Conservation (phyloP, 441 rosid species). For the Rhodomyrtus psidioides region DNA sequence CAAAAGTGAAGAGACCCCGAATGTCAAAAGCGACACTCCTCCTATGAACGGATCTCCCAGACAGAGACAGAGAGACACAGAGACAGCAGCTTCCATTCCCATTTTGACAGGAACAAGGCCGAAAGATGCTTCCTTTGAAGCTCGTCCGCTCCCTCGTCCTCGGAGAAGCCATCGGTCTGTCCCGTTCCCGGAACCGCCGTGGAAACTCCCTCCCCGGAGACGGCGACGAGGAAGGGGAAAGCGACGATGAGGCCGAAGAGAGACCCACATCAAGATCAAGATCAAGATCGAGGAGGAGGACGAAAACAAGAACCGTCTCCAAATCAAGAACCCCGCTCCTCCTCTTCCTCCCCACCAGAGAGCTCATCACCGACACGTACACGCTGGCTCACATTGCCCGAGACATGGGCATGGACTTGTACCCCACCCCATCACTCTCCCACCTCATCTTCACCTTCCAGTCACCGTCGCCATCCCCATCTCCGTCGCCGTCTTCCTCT, state of each 20-base stretch:
- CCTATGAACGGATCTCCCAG: background rate
- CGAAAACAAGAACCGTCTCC: constrained; percentile 2
- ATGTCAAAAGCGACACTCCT: background rate
- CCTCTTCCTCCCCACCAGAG: constrained; percentile 41
- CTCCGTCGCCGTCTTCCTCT: constrained; percentile 20
- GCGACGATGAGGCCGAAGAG: constrained; percentile 6
- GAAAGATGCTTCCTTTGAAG: constrained; percentile 54
- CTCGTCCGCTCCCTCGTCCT: constrained; percentile 47
- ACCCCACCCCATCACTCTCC: constrained; percentile 65
- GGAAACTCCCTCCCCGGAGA: background rate
- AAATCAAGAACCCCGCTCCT: constrained; percentile 41
- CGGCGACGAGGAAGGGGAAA: constrained; percentile 4
- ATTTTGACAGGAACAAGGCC: background rate
- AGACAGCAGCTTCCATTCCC: background rate
- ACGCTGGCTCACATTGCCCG: constrained; percentile 49
- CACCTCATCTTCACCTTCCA: constrained; percentile 68
- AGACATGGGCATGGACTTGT: constrained; percentile 62
- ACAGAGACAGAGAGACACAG: background rate
- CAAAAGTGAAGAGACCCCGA: background rate
- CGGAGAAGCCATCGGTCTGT: constrained; percentile 28
- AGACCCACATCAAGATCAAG: constrained; percentile 18
- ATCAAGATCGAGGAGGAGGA: constrained; percentile 5
- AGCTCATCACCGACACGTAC: constrained; percentile 46
- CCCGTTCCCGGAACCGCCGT: background rate
- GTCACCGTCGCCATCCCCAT: constrained; percentile 11